Evolutionary conservation across 768 basidiomycete genomes (phyloP).

Genomic region (Gloeophyllum trabeum): DNA sequence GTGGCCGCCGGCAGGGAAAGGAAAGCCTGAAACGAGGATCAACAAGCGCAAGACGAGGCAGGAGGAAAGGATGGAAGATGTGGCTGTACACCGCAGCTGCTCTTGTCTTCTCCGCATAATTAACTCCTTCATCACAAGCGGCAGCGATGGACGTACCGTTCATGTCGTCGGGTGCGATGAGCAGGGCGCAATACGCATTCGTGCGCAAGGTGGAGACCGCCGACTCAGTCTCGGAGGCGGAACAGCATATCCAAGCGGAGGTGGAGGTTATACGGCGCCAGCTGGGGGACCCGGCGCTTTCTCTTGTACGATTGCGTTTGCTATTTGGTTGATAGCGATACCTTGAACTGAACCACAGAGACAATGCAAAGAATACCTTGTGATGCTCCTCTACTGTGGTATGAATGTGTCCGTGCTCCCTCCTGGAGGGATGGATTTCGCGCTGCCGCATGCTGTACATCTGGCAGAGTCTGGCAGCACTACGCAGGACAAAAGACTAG

Average conservation of each 20-base stretch:
- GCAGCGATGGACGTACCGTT: conserved; percentile 78
- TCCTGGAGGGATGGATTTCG: conserved; percentile 49
- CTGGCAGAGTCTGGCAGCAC: conserved; percentile 60
- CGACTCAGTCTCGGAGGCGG: conserved; percentile 40
- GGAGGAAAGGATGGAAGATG: too few relatives aligned
- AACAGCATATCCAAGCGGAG: conserved; percentile 50
- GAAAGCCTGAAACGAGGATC: too few relatives aligned
- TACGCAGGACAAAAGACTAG: conserved; percentile 57
- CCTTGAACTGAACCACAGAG: conserved; percentile 27
- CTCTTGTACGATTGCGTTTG: conserved; percentile 33
- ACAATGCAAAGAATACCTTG: conserved; percentile 51
- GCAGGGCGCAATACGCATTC: conserved; percentile 63
- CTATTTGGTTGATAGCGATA: conserved; percentile 1
- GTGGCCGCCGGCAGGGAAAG: too few relatives aligned
- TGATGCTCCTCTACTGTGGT: conserved; percentile 62
- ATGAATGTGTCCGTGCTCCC: conserved; percentile 34
- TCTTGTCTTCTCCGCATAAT: too few relatives aligned
- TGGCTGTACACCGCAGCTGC: too few relatives aligned
- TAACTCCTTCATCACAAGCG: too few relatives aligned
- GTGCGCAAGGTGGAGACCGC: conserved; percentile 65
- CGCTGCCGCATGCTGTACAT: conserved; percentile 65
- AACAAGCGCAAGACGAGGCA: too few relatives aligned
- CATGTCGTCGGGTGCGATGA: conserved; percentile 67
- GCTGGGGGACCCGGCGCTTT: conserved; percentile 36
- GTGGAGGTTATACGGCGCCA: conserved; percentile 43